Evolutionary conservation across 2,329 filamentous ascomycete genomes (phyloP).

Genomic region (Cytospora schulzeri): DNA sequence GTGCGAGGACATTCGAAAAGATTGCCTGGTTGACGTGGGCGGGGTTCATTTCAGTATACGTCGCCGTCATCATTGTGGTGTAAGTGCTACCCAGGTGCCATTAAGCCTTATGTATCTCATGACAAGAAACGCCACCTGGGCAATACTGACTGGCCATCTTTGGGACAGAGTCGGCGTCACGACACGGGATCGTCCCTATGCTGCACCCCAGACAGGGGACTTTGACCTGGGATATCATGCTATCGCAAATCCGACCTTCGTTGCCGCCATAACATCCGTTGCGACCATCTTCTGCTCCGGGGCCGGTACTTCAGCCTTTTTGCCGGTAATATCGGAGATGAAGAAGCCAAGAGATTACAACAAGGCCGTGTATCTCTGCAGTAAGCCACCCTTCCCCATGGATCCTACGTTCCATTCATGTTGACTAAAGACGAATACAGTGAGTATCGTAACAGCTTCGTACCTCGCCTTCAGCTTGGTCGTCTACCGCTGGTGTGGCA

Average conservation of each 20-base stretch:
- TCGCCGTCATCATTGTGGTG: constrained; percentile 35
- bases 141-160: not conserved
- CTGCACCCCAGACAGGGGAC: constrained; percentile 31
- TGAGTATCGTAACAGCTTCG: constrained; percentile 55
- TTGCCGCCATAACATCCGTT: constrained; percentile 28
- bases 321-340: constrained; percentile 62
- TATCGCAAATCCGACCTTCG: constrained; percentile 29
- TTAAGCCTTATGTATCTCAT: no score
- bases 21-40: constrained; percentile 28
- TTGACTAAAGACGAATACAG: not conserved
- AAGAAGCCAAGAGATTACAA: constrained; percentile 58
- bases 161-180: constrained; percentile 33
- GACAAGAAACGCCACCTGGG: no score
- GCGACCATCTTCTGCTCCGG: constrained; percentile 27
- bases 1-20: constrained; percentile 26
- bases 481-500: constrained; percentile 63
- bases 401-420: not conserved
- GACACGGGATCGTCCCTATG: constrained; percentile 29
- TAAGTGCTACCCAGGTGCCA: constrained; percentile 25
- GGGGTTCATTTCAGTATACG: constrained; percentile 25
- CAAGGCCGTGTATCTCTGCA: constrained; percentile 61
- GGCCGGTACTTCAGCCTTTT: constrained; percentile 23
- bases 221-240: constrained; percentile 31
- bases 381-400: not conserved
- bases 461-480: constrained; percentile 63